Evolutionary conservation across 352 stramenopile genomes (phyloP), one percentile per base, ranked within the genome.

Genomic region (Globisporangium canariense): DNA sequence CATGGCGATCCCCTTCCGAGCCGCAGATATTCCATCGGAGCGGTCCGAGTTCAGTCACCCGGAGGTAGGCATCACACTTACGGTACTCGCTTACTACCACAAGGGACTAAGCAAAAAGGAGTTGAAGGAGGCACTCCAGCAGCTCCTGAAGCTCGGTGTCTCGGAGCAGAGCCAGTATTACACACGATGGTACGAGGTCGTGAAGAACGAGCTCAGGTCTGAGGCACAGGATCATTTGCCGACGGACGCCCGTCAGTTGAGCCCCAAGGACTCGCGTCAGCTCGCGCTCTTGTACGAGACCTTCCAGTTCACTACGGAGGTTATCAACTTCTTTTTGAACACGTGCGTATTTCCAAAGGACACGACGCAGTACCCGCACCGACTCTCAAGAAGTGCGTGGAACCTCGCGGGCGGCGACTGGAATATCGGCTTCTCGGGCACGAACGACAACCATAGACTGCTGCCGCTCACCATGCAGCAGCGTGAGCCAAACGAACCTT

Each of bases 41-140:
- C 73, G 89, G 3, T 83, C 82, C 3, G 92, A 98, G 65, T 97
- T 96, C 73, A 90, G 83, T 46, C 90, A 97, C 55, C 92, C 90
- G 11, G 89, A 97, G 62, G 79, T 90, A 36, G 82, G 81, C 20
- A 88, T 98, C 46, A 65, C 77, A 8, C 75, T 97, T 4, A 97
- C 90, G 3, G 18, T 94, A 13, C 69, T 97, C 0, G 78, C 80
- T 11, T 98, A 96, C 69, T 98, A 97, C 58, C 76, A 96, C 62
- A 61, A 71, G 45, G 89, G 89, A 0, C 67, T 98, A 2, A 72
- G 60, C 0, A 34, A 74, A 2, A 30, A 72, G 0, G 76, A 97
- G 41, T 16, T 96, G 20, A 65, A 63, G 9, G 65, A 73, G 62
- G 62, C 79, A 0, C 83, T 97, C 32, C 32, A 72, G 43, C 75